Percentiles rank a stretch among this genome's conserved stretches.
phyloP scores from a whole-genome alignment of 2,329 filamentous ascomycete genomes.

The Scedosporium apiospermum region DNA sequence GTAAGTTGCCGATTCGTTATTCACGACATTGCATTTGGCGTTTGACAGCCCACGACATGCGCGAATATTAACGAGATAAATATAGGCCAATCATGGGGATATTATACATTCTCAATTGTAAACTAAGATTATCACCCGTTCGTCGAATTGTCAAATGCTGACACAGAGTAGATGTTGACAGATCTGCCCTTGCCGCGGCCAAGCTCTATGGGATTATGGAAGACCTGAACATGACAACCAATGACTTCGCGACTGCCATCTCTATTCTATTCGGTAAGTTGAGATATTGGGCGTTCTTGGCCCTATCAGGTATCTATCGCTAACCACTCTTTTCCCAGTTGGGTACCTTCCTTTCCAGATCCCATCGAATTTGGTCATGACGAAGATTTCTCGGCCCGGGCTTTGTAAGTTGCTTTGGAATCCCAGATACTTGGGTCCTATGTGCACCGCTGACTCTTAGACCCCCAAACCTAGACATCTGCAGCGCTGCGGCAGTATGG shows the following conservation, averaged over 20 bases:
- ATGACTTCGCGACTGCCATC: conserved; percentile 27
- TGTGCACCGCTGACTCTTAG: too few relatives aligned
- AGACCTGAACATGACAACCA: conserved; percentile 24
- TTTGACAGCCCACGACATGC: too few relatives aligned
- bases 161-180: conserved; percentile 19
- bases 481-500: conserved; percentile 28
- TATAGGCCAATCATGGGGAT: conserved; percentile 18
- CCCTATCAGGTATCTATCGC: too few relatives aligned
- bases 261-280: conserved; percentile 29
- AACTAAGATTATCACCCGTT: background rate
- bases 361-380: conserved; percentile 36
- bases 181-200: conserved; percentile 25
- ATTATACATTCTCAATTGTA: conserved; percentile 27
- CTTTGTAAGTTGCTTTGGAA: conserved; percentile 23
- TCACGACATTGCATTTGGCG: too few relatives aligned
- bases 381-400: conserved; percentile 33
- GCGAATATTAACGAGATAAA: background rate
- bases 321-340: conserved; percentile 14
- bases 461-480: conserved; percentile 13
- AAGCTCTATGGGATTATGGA: conserved; percentile 29
- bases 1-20: conserved; percentile 1
- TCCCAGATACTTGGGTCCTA: background rate
- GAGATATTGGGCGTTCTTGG: too few relatives aligned
- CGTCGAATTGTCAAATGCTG: background rate
- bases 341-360: conserved; percentile 38